A percentile compares a stretch with the other conserved stretches of the same genome.
phyloP scores from a whole-genome alignment of 192 early-diverging fungal genomes.

The Lobosporangium transversale region DNA sequence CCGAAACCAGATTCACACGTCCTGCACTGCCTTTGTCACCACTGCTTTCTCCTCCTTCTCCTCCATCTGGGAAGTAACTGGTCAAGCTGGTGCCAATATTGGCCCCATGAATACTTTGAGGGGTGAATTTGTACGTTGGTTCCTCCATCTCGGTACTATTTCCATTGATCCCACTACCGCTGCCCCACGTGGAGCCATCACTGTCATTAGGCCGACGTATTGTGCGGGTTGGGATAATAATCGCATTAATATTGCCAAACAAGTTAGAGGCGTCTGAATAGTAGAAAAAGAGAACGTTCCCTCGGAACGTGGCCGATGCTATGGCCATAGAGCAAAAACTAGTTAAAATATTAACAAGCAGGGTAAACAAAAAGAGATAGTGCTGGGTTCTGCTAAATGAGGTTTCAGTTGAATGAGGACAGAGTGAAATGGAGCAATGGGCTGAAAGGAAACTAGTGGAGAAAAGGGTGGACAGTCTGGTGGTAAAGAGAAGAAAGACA shows the following conservation, averaged over 20 bases:
- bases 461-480: background rate
- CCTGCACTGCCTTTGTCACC: background rate
- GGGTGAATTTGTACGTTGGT: background rate
- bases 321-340: background rate
- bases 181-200: too few species aligned
- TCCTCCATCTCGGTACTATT: background rate
- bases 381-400: too few species aligned
- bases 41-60: background rate
- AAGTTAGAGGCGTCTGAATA: background rate
- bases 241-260: slow-evolving; percentile 5
- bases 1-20: background rate
- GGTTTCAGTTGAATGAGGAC: background rate
- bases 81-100: background rate
- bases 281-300: slow-evolving; percentile 9
- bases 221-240: background rate
- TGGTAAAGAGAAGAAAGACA: background rate
- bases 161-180: background rate
- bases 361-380: too few species aligned
- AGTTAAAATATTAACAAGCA: too few species aligned
- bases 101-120: background rate
- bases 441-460: background rate
- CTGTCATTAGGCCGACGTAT: background rate
- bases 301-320: slow-evolving; percentile 12
- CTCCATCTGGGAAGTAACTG: background rate
- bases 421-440: background rate